phyloP scores from a whole-genome alignment of 176 grass and related monocot species.

The Oryza nivara region DNA sequence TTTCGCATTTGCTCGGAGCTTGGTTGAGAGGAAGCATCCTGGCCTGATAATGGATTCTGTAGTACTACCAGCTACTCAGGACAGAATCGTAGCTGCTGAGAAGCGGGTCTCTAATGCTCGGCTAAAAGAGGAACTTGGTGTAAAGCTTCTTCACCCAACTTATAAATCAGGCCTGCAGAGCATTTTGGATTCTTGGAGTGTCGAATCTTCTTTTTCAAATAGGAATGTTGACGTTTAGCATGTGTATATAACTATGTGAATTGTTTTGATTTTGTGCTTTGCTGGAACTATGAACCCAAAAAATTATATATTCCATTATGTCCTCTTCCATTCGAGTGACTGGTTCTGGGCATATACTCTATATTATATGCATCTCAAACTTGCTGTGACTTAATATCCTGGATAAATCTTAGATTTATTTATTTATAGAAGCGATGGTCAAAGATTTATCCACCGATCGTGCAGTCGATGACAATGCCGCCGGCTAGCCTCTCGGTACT shows the following conservation, averaged over 20 bases:
- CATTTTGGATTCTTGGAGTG: constrained; percentile 60
- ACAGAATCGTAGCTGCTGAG: constrained; percentile 38
- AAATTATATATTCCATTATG: not conserved
- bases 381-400: too few species aligned
- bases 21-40: constrained; percentile 63
- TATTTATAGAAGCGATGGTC: too few species aligned
- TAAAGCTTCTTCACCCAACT: constrained; percentile 58
- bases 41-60: constrained; percentile 36
- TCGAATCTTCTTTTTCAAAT: not conserved
- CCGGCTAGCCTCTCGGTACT: too few species aligned
- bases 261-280: not conserved
- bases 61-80: not conserved
- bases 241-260: not conserved
- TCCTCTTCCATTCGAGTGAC: too few species aligned
- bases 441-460: too few species aligned
- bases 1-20: constrained; percentile 70
- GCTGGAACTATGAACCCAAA: not conserved
- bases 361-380: too few species aligned
- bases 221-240: not conserved
- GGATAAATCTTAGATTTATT: too few species aligned
- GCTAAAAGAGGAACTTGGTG: constrained; percentile 71
- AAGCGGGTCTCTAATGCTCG: constrained; percentile 77
- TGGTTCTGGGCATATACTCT: too few species aligned
- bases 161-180: constrained; percentile 77
- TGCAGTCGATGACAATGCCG: too few species aligned